Evolutionary conservation across 2,329 filamentous ascomycete genomes (phyloP).

Genomic region (Scopulariopsis brevicaulis): DNA sequence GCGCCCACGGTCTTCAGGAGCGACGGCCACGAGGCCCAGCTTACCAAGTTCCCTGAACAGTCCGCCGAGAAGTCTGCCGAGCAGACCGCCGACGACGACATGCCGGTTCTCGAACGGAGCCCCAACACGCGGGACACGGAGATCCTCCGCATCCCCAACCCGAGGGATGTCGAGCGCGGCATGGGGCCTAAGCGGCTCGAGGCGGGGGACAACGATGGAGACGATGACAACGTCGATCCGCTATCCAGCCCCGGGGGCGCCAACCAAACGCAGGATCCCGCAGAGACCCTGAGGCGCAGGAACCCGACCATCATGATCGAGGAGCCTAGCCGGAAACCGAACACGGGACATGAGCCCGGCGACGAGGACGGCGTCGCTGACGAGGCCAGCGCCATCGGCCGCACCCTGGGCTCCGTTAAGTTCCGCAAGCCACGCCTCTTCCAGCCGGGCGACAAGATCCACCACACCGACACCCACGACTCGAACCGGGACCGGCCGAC

Average conservation of each 20-base stretch:
- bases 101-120: slow-evolving; percentile 57
- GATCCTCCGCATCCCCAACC: slow-evolving; percentile 80
- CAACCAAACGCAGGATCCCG: slow-evolving; percentile 9
- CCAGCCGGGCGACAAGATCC: slow-evolving; percentile 22
- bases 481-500: background rate
- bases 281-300: slow-evolving; percentile 38
- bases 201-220: slow-evolving; percentile 14
- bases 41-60: slow-evolving; percentile 36
- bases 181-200: slow-evolving; percentile 49
- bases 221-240: slow-evolving; percentile 19
- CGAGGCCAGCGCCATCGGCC: slow-evolving; percentile 26
- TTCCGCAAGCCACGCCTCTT: slow-evolving; percentile 29
- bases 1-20: slow-evolving; percentile 53
- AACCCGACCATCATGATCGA: slow-evolving; percentile 38
- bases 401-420: slow-evolving; percentile 27
- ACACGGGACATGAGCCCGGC: background rate
- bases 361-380: slow-evolving; percentile 25
- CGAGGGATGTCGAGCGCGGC: slow-evolving; percentile 79
- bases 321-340: slow-evolving; percentile 37
- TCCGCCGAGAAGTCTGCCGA: slow-evolving; percentile 2
- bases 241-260: slow-evolving; percentile 11
- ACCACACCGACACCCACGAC: slow-evolving; percentile 15
- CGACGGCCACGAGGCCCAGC: slow-evolving; percentile 39
- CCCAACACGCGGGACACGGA: slow-evolving; percentile 69
- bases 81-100: background rate